Evolutionary conservation across 139 green algal species (phyloP).

Genomic region (Zygnema cylindricum): DNA sequence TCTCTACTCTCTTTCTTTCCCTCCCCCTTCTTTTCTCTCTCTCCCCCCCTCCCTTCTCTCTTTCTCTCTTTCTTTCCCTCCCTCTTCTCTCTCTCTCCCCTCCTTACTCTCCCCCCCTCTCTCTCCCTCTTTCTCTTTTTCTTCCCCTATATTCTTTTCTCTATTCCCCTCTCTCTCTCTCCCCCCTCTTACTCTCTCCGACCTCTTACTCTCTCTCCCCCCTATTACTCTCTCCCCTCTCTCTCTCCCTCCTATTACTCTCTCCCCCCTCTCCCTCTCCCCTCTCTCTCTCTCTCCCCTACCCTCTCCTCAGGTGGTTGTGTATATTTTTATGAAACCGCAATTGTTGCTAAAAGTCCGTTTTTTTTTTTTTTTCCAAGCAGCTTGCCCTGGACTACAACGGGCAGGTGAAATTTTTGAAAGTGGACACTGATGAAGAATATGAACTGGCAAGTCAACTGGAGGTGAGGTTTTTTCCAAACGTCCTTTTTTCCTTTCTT

Average conservation of each 20-base stretch:
- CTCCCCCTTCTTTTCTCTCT: no score
- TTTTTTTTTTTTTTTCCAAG: neutral
- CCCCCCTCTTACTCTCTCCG: no score
- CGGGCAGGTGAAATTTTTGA: conserved; percentile 81
- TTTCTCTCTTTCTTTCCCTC: neutral
- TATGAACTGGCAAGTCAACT: conserved; percentile 74
- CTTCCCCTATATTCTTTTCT: conserved; percentile 29
- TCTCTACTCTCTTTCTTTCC: no score
- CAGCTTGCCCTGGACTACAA: conserved; percentile 77
- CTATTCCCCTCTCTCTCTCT: no score
- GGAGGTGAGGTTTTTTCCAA: no score
- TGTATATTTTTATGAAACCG: neutral
- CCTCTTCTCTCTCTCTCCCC: neutral
- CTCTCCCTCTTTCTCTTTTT: neutral
- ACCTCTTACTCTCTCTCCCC: no score
- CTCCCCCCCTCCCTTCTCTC: neutral
- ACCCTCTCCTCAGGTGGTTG: conserved; percentile 22
- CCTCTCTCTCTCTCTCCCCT: neutral
- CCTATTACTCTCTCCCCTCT: neutral
- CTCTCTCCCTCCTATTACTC: neutral
- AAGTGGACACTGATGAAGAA: conserved; percentile 95
- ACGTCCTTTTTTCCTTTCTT: no score
- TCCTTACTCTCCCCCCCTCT: neutral
- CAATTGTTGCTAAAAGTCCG: no score
- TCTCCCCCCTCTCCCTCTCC: neutral